Evolutionary conservation across 2,329 filamentous ascomycete species (phyloP).

Genomic region (Talaromyces sp.): DNA sequence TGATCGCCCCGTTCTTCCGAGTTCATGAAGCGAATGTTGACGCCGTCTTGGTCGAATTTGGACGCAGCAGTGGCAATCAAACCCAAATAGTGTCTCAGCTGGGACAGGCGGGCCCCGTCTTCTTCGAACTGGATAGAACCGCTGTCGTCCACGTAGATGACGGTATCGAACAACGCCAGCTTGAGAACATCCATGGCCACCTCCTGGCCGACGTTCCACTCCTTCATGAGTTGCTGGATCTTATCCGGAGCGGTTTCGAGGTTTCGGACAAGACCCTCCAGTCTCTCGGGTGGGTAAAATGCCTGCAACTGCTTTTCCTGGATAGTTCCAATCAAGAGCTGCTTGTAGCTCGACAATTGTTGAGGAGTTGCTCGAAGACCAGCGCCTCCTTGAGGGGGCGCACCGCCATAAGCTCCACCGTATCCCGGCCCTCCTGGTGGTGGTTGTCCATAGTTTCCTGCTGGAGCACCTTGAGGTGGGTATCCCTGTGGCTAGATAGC

Average conservation of each 20-base stretch:
- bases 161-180: conserved; percentile 58
- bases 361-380: conserved; percentile 40
- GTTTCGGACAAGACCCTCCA: conserved; percentile 28
- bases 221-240: conserved; percentile 52
- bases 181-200: conserved; percentile 61
- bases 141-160: conserved; percentile 64
- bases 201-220: conserved; percentile 56
- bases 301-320: conserved; percentile 57
- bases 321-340: conserved; percentile 52
- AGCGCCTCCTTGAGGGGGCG: conserved; percentile 22
- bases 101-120: conserved; percentile 61
- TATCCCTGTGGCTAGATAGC: conserved; percentile 10
- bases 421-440: conserved; percentile 22
- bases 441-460: conserved; percentile 19
- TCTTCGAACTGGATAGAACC: conserved; percentile 68
- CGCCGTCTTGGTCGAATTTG: conserved; percentile 66
- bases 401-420: conserved; percentile 21
- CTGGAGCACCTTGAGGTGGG: conserved; percentile 25
- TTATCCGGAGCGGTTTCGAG: conserved; percentile 36
- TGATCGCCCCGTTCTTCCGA: conserved; percentile 50
- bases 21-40: conserved; percentile 68
- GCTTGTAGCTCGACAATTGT: conserved; percentile 53
- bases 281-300: conserved; percentile 55
- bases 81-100: conserved; percentile 60
- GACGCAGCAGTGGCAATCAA: conserved; percentile 61